These are phyloP conservation scores for Ascochyta pisi DNA, from an alignment of 2,329 filamentous ascomycete genomes.

Conservation along the genomic window DNA sequence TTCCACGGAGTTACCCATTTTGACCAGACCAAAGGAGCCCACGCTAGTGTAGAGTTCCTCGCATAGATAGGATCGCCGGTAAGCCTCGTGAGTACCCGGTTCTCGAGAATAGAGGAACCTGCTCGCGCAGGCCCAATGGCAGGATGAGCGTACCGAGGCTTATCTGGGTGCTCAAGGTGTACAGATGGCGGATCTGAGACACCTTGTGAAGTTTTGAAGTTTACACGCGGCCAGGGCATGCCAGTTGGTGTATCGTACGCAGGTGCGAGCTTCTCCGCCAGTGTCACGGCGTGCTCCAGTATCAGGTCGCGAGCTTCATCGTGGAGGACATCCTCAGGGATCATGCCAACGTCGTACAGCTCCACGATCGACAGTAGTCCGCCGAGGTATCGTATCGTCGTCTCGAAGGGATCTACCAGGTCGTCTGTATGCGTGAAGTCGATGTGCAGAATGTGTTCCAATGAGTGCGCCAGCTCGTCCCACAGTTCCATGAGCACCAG, in stretches of 20 bases:
- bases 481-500: slow-evolving; percentile 52
- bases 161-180: slow-evolving; percentile 37
- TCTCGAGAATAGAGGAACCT: slow-evolving; percentile 55
- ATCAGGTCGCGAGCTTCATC: slow-evolving; percentile 42
- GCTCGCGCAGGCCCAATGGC: slow-evolving; percentile 51
- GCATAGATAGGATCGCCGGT: slow-evolving; percentile 51
- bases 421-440: slow-evolving; percentile 46
- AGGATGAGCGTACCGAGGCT: slow-evolving; percentile 44
- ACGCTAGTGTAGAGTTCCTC: slow-evolving; percentile 52
- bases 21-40: slow-evolving; percentile 55
- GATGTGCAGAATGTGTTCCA: slow-evolving; percentile 50
- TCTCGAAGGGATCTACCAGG: slow-evolving; percentile 53
- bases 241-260: slow-evolving; percentile 52
- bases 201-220: slow-evolving; percentile 49
- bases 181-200: slow-evolving; percentile 39
- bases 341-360: slow-evolving; percentile 51
- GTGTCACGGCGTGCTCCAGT: slow-evolving; percentile 46
- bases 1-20: slow-evolving; percentile 49
- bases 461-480: slow-evolving; percentile 49
- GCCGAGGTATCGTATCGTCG: slow-evolving; percentile 52
- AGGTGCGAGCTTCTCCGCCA: slow-evolving; percentile 48
- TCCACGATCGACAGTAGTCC: slow-evolving; percentile 50
- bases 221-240: slow-evolving; percentile 55
- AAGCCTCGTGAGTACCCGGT: slow-evolving; percentile 50
- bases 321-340: slow-evolving; percentile 43